Percentiles rank a stretch among this genome's conserved stretches.
Conservation (phyloP, 2,329 filamentous ascomycete species). For the Alternaria arborescens region DNA sequence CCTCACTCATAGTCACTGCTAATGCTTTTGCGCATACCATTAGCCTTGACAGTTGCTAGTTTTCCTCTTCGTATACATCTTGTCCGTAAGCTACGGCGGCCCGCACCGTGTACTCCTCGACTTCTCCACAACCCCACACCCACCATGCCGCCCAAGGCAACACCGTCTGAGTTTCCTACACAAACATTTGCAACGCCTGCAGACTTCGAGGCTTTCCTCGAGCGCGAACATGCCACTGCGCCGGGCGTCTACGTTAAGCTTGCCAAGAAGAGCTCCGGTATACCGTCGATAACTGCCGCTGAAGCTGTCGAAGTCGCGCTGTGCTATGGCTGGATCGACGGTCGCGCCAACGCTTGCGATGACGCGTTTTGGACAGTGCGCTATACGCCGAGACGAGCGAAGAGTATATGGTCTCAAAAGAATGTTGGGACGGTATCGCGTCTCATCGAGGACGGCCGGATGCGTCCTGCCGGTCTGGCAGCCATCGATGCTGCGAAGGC, state of each 20-base stretch:
- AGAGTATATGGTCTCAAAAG: slow-evolving; percentile 67
- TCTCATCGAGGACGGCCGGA: slow-evolving; percentile 58
- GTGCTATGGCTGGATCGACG: slow-evolving; percentile 71
- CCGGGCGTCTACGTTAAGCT: slow-evolving; percentile 60
- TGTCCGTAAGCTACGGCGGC: neutral
- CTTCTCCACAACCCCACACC: neutral
- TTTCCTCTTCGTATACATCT: neutral
- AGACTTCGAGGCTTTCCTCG: slow-evolving; percentile 40
- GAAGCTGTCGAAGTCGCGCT: slow-evolving; percentile 66
- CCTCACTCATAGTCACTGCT: neutral
- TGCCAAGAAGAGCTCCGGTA: slow-evolving; percentile 57
- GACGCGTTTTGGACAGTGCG: slow-evolving; percentile 62
- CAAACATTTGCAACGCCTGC: slow-evolving; percentile 17
- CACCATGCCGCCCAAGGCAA: slow-evolving; percentile 13
- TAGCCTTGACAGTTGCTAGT: neutral
- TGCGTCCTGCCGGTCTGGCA: slow-evolving; percentile 59
- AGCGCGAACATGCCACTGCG: slow-evolving; percentile 44
- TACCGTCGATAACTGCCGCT: slow-evolving; percentile 56
- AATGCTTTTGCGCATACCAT: neutral
- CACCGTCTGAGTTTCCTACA: slow-evolving; percentile 13
- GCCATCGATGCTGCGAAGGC: slow-evolving; percentile 64
- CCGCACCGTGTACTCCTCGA: neutral
- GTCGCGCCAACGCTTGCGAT: slow-evolving; percentile 60
- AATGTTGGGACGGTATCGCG: slow-evolving; percentile 63
- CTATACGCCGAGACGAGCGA: slow-evolving; percentile 65